Percentiles rank a stretch among this genome's conserved stretches.
These are phyloP conservation scores for Tremella fuciformis DNA, from an alignment of 768 basidiomycete genomes.

Conservation along the genomic window DNA sequence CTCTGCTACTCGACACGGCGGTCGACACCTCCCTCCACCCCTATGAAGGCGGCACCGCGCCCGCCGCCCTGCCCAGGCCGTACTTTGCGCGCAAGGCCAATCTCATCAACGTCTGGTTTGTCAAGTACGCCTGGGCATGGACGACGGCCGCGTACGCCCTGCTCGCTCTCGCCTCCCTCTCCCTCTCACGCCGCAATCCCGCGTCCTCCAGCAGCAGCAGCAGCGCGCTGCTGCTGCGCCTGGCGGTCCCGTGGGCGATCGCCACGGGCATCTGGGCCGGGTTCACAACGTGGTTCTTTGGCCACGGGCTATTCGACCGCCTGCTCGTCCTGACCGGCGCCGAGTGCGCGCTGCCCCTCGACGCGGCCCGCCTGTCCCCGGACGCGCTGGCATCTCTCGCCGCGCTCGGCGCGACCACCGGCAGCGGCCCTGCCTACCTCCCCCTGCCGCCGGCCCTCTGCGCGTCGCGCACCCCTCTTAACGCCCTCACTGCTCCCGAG, in stretches of 20 bases:
- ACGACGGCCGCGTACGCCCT: conserved; percentile 61
- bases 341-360: conserved; percentile 29
- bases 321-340: conserved; percentile 40
- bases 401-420: too few relatives aligned
- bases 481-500: conserved; percentile 5
- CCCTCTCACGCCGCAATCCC: not conserved
- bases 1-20: conserved; percentile 60
- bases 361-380: not conserved
- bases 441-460: conserved; percentile 14
- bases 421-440: conserved; percentile 13
- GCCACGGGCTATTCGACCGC: conserved; percentile 41
- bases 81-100: conserved; percentile 81
- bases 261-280: conserved; percentile 33
- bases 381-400: not conserved
- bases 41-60: conserved; percentile 60
- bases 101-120: conserved; percentile 75
- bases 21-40: conserved; percentile 72
- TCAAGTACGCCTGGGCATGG: conserved; percentile 91
- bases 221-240: not conserved
- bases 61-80: conserved; percentile 59
- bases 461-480: not conserved
- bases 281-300: conserved; percentile 46
- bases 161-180: not conserved
- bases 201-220: not conserved
- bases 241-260: conserved; percentile 19